Conservation (phyloP, 495 filamentous ascomycete species). For the Durotheca rogersii region DNA sequence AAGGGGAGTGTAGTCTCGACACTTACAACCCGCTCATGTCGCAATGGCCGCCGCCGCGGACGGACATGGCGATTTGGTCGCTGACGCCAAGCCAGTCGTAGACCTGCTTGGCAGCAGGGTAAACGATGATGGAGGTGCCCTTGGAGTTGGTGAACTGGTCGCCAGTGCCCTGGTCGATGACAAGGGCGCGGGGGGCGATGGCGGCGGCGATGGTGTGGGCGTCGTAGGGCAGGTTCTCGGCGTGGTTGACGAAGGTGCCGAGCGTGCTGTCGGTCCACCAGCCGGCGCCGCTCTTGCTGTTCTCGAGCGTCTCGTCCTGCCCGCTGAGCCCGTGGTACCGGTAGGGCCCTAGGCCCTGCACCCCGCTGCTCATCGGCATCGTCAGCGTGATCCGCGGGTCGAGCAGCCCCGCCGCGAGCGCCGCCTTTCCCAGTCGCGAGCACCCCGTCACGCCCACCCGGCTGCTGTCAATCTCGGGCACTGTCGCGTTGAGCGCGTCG, state of each 20-base stretch:
- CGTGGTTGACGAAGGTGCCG: slow-evolving; percentile 51
- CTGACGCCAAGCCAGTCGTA: slow-evolving; percentile 53
- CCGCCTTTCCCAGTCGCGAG: slow-evolving; percentile 54
- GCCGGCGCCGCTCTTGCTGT: slow-evolving; percentile 54
- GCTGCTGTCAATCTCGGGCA: slow-evolving; percentile 49
- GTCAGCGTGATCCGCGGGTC: slow-evolving; percentile 55
- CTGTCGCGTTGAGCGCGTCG: slow-evolving; percentile 51
- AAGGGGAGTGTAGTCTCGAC: background rate
- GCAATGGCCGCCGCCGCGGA: slow-evolving; percentile 52
- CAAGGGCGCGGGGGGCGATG: slow-evolving; percentile 53
- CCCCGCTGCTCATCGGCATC: slow-evolving; percentile 57
- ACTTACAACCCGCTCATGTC: slow-evolving; percentile 53
- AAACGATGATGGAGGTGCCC: slow-evolving; percentile 51
- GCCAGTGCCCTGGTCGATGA: slow-evolving; percentile 52
- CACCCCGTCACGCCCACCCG: slow-evolving; percentile 55
- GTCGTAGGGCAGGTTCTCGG: slow-evolving; percentile 52
- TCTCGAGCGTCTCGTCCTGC: slow-evolving; percentile 56
- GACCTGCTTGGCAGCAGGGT: slow-evolving; percentile 53
- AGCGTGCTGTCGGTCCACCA: slow-evolving; percentile 54
- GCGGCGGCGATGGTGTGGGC: slow-evolving; percentile 56
- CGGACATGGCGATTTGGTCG: slow-evolving; percentile 51
- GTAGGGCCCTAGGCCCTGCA: slow-evolving; percentile 55
- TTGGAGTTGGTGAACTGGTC: slow-evolving; percentile 55
- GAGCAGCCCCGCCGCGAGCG: slow-evolving; percentile 53
- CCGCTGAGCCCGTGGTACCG: slow-evolving; percentile 53